Conservation (phyloP, 441 rosid species). For the Kokia cookei region DNA sequence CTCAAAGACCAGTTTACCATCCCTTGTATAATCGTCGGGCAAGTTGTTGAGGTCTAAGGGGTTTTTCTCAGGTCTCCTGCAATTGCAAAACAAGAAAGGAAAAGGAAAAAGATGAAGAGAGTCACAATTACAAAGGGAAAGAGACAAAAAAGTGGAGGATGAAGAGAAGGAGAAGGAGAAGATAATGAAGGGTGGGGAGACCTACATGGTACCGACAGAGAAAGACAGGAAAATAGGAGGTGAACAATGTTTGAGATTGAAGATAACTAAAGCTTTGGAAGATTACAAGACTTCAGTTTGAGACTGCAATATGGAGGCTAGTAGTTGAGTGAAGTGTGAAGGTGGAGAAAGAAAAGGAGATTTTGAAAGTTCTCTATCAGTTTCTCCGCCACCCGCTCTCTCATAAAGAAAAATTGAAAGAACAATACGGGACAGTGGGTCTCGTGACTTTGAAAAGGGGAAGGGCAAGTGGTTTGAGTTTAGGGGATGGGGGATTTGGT, state of each 20-base stretch:
- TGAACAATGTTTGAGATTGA: slow-evolving; percentile 27
- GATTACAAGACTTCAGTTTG: slow-evolving; percentile 59
- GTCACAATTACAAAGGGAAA: neutral
- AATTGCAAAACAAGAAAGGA: neutral
- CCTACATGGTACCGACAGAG: slow-evolving; percentile 66
- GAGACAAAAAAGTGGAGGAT: neutral
- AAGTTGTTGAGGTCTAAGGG: slow-evolving; percentile 94
- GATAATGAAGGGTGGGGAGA: slow-evolving; percentile 17
- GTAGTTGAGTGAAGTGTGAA: slow-evolving; percentile 36
- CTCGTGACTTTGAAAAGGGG: slow-evolving; percentile 56
- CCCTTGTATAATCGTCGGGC: slow-evolving; percentile 65
- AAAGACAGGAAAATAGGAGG: slow-evolving; percentile 30
- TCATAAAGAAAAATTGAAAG: slow-evolving; percentile 16
- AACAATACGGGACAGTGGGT: slow-evolving; percentile 30
- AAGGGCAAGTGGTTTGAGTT: neutral
- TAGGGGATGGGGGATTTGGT: slow-evolving; percentile 21
- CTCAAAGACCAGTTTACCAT: slow-evolving; percentile 42
- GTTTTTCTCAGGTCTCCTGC: slow-evolving; percentile 70
- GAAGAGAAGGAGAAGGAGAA: neutral
- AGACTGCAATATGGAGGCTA: slow-evolving; percentile 59
- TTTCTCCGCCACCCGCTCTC: slow-evolving; percentile 59
- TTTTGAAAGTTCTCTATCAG: slow-evolving; percentile 76
- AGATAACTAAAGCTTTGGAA: slow-evolving; percentile 32
- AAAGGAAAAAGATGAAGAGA: slow-evolving; percentile 1
- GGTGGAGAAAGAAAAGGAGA: slow-evolving; percentile 34